Evolutionary conservation across 768 basidiomycete species (phyloP), one percentile per base, ranked within the genome.

Genomic region (Tremella fuciformis): DNA sequence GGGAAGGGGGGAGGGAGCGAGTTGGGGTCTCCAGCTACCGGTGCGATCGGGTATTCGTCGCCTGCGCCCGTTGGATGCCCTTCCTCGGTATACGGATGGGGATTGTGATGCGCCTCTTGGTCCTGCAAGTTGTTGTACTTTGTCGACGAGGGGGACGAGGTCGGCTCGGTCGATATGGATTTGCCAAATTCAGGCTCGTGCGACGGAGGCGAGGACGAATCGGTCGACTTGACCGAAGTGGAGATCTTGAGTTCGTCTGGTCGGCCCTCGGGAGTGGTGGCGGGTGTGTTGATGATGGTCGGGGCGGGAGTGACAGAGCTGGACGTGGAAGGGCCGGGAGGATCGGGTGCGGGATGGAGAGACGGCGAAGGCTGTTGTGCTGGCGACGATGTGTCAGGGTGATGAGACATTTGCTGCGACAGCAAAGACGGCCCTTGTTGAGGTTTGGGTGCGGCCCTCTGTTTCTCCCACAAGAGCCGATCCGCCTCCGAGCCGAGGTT

Each of bases 361-460:
- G 51, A 48, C 21, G 57, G 50, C 26, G 67, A 55, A 9, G 64
- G 59, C 18, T 70, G 66, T 8, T 29, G 49, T 22, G 26, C 16
- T 9, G 51, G 51, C 19, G 51, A 37, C 37, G 34, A 3, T 9
- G 51, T 24, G 16, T 29, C 51, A 61, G 60, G 21, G 47, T 47
- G 70, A 66, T 54, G 74, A 19, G 62, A 63, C 53, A 70, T 84
- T 70, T 86, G 86, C 64, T 88, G 88, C 0, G 86, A 84, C 15
- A 90, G 81, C 24, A 91, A 73, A 0, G 88, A 88, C 8, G 87
- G 88, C 0, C 86, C 88, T 8, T 57, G 48, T 51, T 62, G 71
- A 15, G 58, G 52, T 19, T 65, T 69, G 0, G 21, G 38, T 1
- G 70, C 62, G 3, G 69, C 63, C 37, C 64, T 62, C 24, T 63